A percentile compares a stretch with the other conserved stretches of the same genome.
Conservation (phyloP, 345 rosid genomes). For the Moricandia arvensis region DNA sequence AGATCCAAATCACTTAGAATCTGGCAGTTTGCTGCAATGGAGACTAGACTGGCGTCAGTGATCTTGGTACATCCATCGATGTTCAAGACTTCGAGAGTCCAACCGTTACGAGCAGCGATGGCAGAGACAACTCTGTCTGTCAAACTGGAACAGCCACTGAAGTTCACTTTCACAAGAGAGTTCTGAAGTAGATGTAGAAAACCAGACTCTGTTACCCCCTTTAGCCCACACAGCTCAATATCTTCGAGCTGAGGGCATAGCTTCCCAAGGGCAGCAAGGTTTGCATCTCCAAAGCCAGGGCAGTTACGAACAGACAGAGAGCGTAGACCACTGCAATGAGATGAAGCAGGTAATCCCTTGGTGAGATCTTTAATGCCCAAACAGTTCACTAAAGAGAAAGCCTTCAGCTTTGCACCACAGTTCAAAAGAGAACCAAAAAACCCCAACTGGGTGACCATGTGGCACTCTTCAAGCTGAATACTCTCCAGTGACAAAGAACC, state of each 20-base stretch:
- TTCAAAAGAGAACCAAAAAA: conserved; percentile 68
- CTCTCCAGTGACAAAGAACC: conserved; percentile 65
- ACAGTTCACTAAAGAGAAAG: conserved; percentile 67
- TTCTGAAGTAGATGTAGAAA: conserved; percentile 56
- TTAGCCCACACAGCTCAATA: conserved; percentile 66
- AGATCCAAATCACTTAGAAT: conserved; percentile 77
- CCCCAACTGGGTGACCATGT: conserved; percentile 88
- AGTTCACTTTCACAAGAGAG: conserved; percentile 69
- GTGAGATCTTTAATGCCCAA: conserved; percentile 63
- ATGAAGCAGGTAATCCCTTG: conserved; percentile 37
- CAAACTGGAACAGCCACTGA: conserved; percentile 71
- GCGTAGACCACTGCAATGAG: conserved; percentile 55
- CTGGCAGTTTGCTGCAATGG: conserved; percentile 66
- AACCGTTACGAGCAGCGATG: conserved; percentile 61
- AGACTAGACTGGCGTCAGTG: conserved; percentile 60
- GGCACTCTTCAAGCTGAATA: conserved; percentile 89
- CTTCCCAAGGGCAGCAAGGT: conserved; percentile 65
- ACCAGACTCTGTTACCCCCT: conserved; percentile 71
- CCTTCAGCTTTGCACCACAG: conserved; percentile 69
- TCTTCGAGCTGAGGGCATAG: conserved; percentile 71
- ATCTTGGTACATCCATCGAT: conserved; percentile 71
- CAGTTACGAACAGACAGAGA: conserved; percentile 69
- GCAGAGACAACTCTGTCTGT: conserved; percentile 58
- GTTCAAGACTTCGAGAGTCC: conserved; percentile 71
- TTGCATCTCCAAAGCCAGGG: conserved; percentile 80